phyloP scores from a whole-genome alignment of 139 green algal genomes.

The Chlamydomonas applanata region DNA sequence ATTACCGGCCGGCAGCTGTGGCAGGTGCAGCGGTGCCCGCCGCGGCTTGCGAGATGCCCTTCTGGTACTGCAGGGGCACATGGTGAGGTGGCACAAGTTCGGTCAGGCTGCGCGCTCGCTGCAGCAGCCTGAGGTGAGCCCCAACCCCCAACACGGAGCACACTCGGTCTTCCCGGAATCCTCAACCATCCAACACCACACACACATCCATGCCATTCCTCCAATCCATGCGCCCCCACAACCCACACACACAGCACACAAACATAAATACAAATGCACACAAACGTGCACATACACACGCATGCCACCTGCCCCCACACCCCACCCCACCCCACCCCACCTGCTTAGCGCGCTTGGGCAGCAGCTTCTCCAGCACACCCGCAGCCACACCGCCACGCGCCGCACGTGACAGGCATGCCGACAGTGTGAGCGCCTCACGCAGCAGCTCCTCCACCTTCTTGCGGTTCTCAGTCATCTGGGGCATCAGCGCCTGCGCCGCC shows the following conservation, averaged over 20 bases:
- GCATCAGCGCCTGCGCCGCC: conserved; percentile 73
- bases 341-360: conserved; percentile 88
- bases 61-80: conserved; percentile 8
- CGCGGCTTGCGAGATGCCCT: conserved; percentile 11
- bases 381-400: conserved; percentile 8
- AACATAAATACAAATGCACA: too few species aligned
- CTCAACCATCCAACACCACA: too few species aligned
- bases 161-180: too few species aligned
- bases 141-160: too few species aligned
- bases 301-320: too few species aligned
- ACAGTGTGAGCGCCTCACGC: conserved; percentile 59
- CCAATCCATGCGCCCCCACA: too few species aligned
- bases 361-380: conserved; percentile 70
- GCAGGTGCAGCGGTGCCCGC: too few species aligned
- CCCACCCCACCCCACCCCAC: conserved; percentile 80
- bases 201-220: too few species aligned
- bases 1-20: too few species aligned
- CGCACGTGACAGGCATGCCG: conserved; percentile 35
- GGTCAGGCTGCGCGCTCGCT: too few species aligned
- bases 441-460: conserved; percentile 80
- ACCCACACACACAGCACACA: too few species aligned
- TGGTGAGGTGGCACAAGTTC: not conserved
- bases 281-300: conserved; percentile 34
- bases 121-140: too few species aligned
- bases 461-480: conserved; percentile 82